Evolutionary conservation across 176 grass and related monocot species (phyloP).

Genomic region (Hyparrhenia diplandra): DNA sequence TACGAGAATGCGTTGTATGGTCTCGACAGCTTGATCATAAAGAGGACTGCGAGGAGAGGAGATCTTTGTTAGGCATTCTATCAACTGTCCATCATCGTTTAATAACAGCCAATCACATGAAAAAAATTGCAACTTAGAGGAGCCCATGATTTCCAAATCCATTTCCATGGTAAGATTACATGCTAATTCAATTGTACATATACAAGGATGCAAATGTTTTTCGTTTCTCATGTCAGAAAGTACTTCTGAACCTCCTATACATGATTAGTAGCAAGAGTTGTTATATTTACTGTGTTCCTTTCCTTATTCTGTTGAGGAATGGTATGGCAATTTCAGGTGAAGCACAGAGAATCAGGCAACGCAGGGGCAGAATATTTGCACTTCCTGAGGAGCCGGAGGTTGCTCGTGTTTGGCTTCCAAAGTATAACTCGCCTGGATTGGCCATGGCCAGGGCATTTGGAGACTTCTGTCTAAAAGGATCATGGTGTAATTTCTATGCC

Average conservation of each 20-base stretch:
- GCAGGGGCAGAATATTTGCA: slow-evolving; percentile 83
- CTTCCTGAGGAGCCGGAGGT: slow-evolving; percentile 82
- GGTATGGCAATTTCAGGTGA: slow-evolving; percentile 47
- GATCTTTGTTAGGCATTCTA: background rate
- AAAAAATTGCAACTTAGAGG: background rate
- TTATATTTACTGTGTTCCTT: background rate
- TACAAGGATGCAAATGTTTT: background rate
- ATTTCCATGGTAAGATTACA: background rate
- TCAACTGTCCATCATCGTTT: background rate
- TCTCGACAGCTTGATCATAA: background rate
- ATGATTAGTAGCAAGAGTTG: background rate
- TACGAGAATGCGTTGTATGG: background rate
- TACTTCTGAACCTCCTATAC: background rate
- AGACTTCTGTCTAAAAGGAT: slow-evolving; percentile 89
- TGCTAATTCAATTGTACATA: slow-evolving; percentile 8
- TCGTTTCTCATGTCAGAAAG: background rate
- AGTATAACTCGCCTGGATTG: slow-evolving; percentile 72
- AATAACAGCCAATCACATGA: background rate
- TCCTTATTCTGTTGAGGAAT: slow-evolving; percentile 1
- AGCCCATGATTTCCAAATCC: background rate
- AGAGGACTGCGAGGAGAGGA: background rate
- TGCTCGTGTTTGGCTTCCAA: slow-evolving; percentile 79
- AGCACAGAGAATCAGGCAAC: slow-evolving; percentile 68
- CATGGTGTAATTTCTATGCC: slow-evolving; percentile 83
- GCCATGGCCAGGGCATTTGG: slow-evolving; percentile 95